Base-by-base conservation (phyloP, 805 yeast species). In the Schwanniomyces polymorphus region DNA sequence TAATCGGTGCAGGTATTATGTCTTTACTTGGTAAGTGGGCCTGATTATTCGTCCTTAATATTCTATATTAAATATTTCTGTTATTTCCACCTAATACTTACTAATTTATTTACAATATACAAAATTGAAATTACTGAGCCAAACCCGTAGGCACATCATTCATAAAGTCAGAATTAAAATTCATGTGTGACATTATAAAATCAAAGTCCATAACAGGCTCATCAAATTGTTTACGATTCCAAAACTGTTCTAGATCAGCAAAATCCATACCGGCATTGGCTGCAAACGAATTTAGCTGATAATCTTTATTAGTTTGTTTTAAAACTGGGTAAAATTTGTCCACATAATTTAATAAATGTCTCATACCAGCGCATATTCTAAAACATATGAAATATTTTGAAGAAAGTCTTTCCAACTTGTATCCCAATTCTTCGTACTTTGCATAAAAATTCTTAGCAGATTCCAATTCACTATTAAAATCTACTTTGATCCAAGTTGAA, bases 1-100 rank as follows among this genome's bases (percentile, higher is more conserved):
- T 81, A 55, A 60, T 74, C 52, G 91, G 91, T 54, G 84, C 86
- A n/a, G 90, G 86, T 11, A 57, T 85, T 28, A 86, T 86, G 92
- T 89, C 91, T 1, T 64, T 86, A 31, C 69, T 87, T 47, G 92
- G 91, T 50, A 83, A 78, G 59, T 86, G 91, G 88, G 88, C 88
- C 14, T 83, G 14, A 37, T 34, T 21, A 5, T 12, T 4, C 5
- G n/a, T 12, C 8, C 5, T 16, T 37, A 37, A 11, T 18, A 37
- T 18, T 37, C 10, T 37, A 12, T 37, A 37, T 37, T 37, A 28
- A 28, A 11, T 11, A 28, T 11, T n/a, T 11, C 14, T n/a, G n/a
- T n/a, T 27, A 27, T 8, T 27, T 27, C 29, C 8, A 27, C 14
- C 3, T 3, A 28, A 4, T 11, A 11, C 3, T 28, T 28, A 21